These are phyloP conservation scores for Aegilops bicornis DNA, from an alignment of 176 grass and related monocot species.

Conservation along the genomic window DNA sequence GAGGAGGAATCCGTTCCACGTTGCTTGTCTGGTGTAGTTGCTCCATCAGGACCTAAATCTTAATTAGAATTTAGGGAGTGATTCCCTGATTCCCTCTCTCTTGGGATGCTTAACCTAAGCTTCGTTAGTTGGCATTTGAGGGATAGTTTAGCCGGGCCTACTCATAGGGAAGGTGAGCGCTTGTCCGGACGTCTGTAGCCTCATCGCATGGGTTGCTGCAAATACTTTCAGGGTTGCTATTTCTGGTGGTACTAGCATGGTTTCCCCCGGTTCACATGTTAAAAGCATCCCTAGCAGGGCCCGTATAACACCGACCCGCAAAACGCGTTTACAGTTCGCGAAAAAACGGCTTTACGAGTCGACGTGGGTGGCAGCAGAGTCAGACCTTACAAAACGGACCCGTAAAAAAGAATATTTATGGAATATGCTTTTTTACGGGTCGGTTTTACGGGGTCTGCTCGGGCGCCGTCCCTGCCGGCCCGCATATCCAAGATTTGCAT, in stretches of 20 bases:
- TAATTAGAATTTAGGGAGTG: conserved; percentile 10
- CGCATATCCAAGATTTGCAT: too few species aligned
- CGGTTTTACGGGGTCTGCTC: too few species aligned
- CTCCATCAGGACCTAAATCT: not conserved
- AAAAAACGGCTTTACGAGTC: too few species aligned
- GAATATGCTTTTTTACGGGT: too few species aligned
- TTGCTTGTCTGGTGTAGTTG: not conserved
- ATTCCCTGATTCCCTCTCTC: conserved; percentile 31
- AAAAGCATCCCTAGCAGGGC: too few species aligned
- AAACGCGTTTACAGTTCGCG: too few species aligned
- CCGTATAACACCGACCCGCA: too few species aligned
- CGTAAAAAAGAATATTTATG: too few species aligned
- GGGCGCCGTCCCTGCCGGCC: too few species aligned
- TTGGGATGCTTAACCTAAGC: conserved; percentile 37
- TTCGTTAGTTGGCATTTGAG: not conserved
- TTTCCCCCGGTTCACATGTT: too few species aligned
- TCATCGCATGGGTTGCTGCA: not conserved
- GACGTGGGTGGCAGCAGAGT: too few species aligned
- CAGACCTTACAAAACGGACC: too few species aligned
- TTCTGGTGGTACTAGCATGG: not conserved
- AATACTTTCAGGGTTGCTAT: not conserved
- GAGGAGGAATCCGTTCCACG: not conserved
- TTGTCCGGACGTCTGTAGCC: conserved; percentile 18
- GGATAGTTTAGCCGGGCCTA: not conserved
- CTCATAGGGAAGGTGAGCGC: conserved; percentile 33